Base-by-base conservation (phyloP, 495 filamentous ascomycete species). In the Tricharina praecox region DNA sequence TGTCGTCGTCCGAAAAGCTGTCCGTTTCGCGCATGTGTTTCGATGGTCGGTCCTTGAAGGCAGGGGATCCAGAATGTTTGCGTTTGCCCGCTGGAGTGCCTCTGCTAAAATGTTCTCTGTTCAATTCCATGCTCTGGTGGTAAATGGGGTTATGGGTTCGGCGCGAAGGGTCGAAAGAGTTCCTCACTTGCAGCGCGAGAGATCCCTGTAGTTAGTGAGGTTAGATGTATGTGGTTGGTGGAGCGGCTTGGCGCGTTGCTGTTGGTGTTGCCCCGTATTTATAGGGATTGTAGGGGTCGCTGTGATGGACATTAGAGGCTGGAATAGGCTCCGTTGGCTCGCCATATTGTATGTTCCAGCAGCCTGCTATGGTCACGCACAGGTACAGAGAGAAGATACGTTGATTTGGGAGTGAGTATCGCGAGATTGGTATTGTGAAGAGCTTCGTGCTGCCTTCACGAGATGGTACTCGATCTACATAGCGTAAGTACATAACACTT, bases 21-120 rank as follows among this genome's bases (percentile, higher is more conserved):
- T 48, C 45, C 5, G 50, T 53, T 36, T 59, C 56, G 21, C 56
- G 56, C 16, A 72, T 63, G 32, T 76, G 73, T 55, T 79, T 79
- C 11, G 66, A 55, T 0, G 76, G 76, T 49, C 73, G 70, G 45
- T 76, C 74, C 16, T 16, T 16, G 45, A 26, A 1, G 34, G 35
- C 16, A 18, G 62, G 57, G 40, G 63, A 52, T 23, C 64, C 57
- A 45, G 69, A 59, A 30, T 72, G 72, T 63, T 79, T 81, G 51
- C 77, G 73, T 61, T 81, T 81, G 23, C 67, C 61, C 46, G 69
- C 63, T 41, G 63, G 51, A 23, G 13, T 43, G 13, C 40, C 26
- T 23, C 43, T 46, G 43, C 36, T 15, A 15, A 5, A n/a, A n/a
- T n/a, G n/a, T 38, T 75, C 67, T 15, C 69, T 69, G 53, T 68